These are phyloP conservation scores for Sparassis latifolia DNA, from an alignment of 1,284 basidiomycete species.

Conservation along the genomic window DNA sequence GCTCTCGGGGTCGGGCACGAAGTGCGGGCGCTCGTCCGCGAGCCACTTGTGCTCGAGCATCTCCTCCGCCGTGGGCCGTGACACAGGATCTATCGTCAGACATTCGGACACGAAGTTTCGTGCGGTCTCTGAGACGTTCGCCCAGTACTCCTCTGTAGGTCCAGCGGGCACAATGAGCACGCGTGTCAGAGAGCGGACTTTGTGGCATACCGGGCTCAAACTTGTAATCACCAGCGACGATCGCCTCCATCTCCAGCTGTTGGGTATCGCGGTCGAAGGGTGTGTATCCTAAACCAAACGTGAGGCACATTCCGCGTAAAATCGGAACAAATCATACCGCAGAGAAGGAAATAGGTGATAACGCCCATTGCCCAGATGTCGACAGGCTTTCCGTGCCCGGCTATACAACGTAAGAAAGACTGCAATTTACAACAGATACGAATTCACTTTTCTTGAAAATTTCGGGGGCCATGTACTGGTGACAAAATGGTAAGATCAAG, in stretches of 20 bases:
- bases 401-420: conserved; percentile 30
- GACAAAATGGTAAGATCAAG: conserved; percentile 12
- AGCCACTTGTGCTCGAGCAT: conserved; percentile 81
- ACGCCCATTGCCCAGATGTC: conserved; percentile 98
- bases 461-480: conserved; percentile 94
- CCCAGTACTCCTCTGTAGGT: conserved; percentile 71
- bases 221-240: conserved; percentile 86
- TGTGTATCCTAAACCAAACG: conserved; percentile 57
- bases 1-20: conserved; percentile 57
- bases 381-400: conserved; percentile 92
- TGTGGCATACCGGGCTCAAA: conserved; percentile 66
- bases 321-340: conserved; percentile 33
- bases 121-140: conserved; percentile 75
- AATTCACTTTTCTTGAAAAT: conserved; percentile 89
- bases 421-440: neutral
- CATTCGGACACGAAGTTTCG: conserved; percentile 78
- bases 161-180: neutral
- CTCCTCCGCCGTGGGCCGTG: conserved; percentile 72
- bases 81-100: conserved; percentile 75
- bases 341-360: conserved; percentile 92
- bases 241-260: conserved; percentile 88
- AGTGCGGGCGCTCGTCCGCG: conserved; percentile 57
- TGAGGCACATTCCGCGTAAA: neutral
- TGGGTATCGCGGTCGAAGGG: conserved; percentile 90
- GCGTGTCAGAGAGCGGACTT: conserved; percentile 5